A percentile compares a stretch with the other conserved stretches of the same genome.
phyloP scores from a whole-genome alignment of 148 eudicot genomes.

The Nyssa sinensis region DNA sequence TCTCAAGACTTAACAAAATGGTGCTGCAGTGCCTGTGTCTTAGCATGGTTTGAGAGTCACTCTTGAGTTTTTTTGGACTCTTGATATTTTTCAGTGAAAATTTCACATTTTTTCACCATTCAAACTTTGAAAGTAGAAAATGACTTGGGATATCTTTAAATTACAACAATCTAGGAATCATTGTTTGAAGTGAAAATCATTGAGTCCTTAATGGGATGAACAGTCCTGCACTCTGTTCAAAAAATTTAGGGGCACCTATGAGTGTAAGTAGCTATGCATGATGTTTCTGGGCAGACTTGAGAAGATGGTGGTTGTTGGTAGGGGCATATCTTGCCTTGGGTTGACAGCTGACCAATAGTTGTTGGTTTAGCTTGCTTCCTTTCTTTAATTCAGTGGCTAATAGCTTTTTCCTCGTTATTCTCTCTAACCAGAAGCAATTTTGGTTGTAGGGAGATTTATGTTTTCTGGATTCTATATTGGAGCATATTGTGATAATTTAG shows the following conservation, averaged over 20 bases:
- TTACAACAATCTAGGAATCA: not conserved
- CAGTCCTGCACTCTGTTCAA: not conserved
- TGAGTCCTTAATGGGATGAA: not conserved
- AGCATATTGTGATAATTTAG: not conserved
- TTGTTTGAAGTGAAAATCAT: not conserved
- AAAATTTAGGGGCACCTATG: not conserved
- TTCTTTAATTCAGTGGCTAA: not conserved
- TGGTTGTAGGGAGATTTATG: not conserved
- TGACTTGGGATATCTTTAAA: not conserved
- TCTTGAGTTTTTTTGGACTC: too few relatives aligned
- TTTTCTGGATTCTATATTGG: not conserved
- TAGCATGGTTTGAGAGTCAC: too few relatives aligned
- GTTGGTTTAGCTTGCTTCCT: not conserved
- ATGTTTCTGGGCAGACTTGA: not conserved
- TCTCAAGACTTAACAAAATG: too few relatives aligned
- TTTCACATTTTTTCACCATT: too few relatives aligned
- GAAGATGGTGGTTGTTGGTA: not conserved
- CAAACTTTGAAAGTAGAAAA: not conserved
- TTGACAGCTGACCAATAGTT: not conserved
- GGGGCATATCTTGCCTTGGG: not conserved
- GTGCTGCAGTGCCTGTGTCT: too few relatives aligned
- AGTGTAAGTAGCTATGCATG: too few relatives aligned
- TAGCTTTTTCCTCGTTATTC: not conserved
- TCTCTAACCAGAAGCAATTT: not conserved
- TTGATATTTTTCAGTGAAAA: not conserved